Base-by-base conservation (phyloP, 2,329 filamentous ascomycete genomes). In the Alternaria novae-zelandiae region DNA sequence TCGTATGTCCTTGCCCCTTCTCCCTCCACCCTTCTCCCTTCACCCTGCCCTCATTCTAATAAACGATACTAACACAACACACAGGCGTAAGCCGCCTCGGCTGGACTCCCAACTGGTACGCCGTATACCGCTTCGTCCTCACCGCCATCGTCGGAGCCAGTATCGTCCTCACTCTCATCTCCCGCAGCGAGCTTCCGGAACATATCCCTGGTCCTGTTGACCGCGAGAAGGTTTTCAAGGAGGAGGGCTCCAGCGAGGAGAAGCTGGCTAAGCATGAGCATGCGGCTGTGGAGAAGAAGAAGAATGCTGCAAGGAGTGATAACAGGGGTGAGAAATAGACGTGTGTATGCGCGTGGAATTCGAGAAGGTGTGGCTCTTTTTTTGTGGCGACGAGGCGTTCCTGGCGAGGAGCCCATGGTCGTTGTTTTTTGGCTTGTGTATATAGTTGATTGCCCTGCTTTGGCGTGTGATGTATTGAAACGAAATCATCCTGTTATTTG, bases 51-150 rank as follows among this genome's bases (percentile, higher is more conserved):
- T 13, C 10, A 5, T n/a, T n/a, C 10, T 1, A 26, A 8, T 46
- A 15, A 10, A 2, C 9, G 1, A 17, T 46, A 28, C 50, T 65
- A 47, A 44, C 41, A 9, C 4, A 12, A 41, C 6, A 13, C 21
- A 45, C 45, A 65, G 63, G 89, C 26, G 93, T 93, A 13, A 87
- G 90, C 9, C 86, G 86, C 55, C 84, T 85, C 44, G 94, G 94
- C 69, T 96, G 92, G 90, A 90, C 91, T 3, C 94, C 94, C 23
- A 77, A 85, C 41, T 97, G 94, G 94, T 97, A 97, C 79, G 87
- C 86, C 63, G 91, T 90, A 54, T 97, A 97, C 83, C 92, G 95
- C 32, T 97, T 97, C 80, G 90, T 97, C 9, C 85, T 97, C 71
- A 97, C 95, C 3, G 95, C 94, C 78, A 87, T 97, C 64, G 94